These are phyloP conservation scores for Phytopythium chamaehyphon DNA, from an alignment of 352 stramenopile genomes.

Conservation along the genomic window DNA sequence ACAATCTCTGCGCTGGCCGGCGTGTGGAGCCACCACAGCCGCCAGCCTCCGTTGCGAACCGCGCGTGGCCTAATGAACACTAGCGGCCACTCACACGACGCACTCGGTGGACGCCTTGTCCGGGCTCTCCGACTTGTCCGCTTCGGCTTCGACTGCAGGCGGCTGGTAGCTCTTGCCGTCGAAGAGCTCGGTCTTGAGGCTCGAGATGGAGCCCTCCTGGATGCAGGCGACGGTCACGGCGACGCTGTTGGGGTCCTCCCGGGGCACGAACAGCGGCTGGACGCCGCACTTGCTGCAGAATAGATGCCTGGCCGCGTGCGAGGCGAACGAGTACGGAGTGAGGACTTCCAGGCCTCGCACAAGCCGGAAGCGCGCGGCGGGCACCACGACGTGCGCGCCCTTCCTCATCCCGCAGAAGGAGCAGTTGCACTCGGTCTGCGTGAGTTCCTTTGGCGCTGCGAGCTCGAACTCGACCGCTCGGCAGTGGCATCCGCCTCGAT, in stretches of 20 bases:
- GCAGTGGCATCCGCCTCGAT: conserved; percentile 72
- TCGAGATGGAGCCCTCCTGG: conserved; percentile 31
- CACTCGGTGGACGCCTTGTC: not conserved
- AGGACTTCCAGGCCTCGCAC: conserved; percentile 36
- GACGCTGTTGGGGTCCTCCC: conserved; percentile 71
- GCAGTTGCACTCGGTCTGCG: conserved; percentile 79
- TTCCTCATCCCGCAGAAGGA: conserved; percentile 81
- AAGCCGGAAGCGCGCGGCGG: conserved; percentile 45
- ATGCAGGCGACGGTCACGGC: conserved; percentile 75
- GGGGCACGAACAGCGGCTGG: conserved; percentile 71
- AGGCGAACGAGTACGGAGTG: conserved; percentile 80
- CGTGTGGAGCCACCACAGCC: too few species aligned
- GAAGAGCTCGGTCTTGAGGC: not conserved
- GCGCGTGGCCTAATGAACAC: too few species aligned
- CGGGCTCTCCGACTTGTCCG: too few species aligned
- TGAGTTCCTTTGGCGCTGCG: conserved; percentile 41
- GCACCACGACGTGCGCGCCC: conserved; percentile 69
- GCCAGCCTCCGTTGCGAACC: too few species aligned
- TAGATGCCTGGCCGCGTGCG: conserved; percentile 63
- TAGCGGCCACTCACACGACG: not conserved
- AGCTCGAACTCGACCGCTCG: conserved; percentile 63
- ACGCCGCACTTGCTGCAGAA: conserved; percentile 81
- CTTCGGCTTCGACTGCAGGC: not conserved
- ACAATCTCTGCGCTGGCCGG: too few species aligned
- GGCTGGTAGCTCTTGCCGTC: not conserved